Evolutionary conservation across 2,329 filamentous ascomycete species (phyloP).

Genomic region (Cadophora malorum): DNA sequence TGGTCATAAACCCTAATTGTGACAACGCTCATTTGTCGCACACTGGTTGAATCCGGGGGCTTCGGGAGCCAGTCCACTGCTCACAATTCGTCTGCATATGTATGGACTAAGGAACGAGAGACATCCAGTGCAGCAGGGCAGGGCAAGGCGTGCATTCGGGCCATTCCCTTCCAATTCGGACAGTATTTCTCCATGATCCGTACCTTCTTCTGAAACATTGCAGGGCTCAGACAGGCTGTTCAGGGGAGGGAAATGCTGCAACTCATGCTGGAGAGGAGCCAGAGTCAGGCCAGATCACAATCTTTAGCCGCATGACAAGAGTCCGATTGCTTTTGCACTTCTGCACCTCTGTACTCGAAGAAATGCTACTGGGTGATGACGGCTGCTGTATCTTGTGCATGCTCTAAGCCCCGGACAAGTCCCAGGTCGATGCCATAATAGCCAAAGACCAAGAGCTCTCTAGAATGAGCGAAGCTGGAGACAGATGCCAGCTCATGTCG

Average conservation of each 20-base stretch:
- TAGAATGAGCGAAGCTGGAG: neutral
- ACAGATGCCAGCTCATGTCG: neutral
- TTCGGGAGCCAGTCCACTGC: slow-evolving; percentile 7
- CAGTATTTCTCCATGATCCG: neutral
- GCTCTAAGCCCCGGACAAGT: slow-evolving; percentile 23
- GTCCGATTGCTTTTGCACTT: slow-evolving; percentile 16
- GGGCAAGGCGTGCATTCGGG: slow-evolving; percentile 5
- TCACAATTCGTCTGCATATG: neutral
- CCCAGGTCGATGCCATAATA: slow-evolving; percentile 8
- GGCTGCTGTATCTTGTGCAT: slow-evolving; percentile 21
- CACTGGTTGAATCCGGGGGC: neutral
- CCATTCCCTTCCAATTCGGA: slow-evolving; percentile 6
- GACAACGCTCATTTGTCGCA: slow-evolving; percentile 10
- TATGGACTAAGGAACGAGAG: slow-evolving; percentile 13
- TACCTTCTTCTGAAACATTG: slow-evolving; percentile 9
- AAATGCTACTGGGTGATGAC: slow-evolving; percentile 16
- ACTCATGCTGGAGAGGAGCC: neutral
- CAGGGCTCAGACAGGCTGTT: slow-evolving; percentile 7
- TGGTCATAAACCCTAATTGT: slow-evolving; percentile 9
- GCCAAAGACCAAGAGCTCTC: slow-evolving; percentile 6
- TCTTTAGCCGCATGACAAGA: neutral
- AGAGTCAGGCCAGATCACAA: slow-evolving; percentile 1
- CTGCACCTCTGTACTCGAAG: slow-evolving; percentile 1
- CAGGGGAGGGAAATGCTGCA: neutral
- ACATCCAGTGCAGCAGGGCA: neutral